Base-by-base conservation (phyloP, 1,284 basidiomycete species). In the Apiotrichum veenhuisii region DNA sequence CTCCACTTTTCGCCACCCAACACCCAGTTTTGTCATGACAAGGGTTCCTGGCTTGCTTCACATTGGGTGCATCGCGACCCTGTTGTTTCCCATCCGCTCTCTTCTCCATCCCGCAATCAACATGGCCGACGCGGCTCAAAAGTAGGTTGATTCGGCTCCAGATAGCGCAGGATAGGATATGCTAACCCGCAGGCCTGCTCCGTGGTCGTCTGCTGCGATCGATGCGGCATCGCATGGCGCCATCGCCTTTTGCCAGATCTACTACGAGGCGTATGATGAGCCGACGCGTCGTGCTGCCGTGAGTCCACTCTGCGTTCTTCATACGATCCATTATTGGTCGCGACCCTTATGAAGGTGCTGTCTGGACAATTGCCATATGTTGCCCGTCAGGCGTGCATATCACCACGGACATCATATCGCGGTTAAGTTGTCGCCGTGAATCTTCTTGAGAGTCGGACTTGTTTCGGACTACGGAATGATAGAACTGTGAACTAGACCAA, bases 181-280 rank as follows among this genome's bases (percentile, higher is more conserved):
- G 34, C 50, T 55, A 3, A 52, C 42, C 1, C 8, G 0, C 43
- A 46, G 46, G 20, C 45, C 38, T 20, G 54, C 43, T 5, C 70
- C 71, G 18, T 75, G 73, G 73, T 55, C 65, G 4, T 59, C 70
- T 20, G 38, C 61, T 27, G 70, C 69, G 14, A 68, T 75, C 37
- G 73, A 75, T 45, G 71, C 71, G 9, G 70, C 71, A 1, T 69
- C 71, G 40, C 73, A 75, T 51, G 73, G 73, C 26, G 71, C 73
- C 27, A 72, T 75, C 18, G 70, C 71, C 5, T 75, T 75, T 55
- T 69, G 66, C 53, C 71, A 72, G 50, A 69, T 75, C 44, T 75
- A 75, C 59, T 75, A 75, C 52, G 73, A 75, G 54, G 66, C 71
- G 5, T 73, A 69, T 45, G 73, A 75, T 59, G 73, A 75, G 58